Evolutionary conservation across 2,329 filamentous ascomycete genomes (phyloP).

Genomic region (Penicillium capsulatum): DNA sequence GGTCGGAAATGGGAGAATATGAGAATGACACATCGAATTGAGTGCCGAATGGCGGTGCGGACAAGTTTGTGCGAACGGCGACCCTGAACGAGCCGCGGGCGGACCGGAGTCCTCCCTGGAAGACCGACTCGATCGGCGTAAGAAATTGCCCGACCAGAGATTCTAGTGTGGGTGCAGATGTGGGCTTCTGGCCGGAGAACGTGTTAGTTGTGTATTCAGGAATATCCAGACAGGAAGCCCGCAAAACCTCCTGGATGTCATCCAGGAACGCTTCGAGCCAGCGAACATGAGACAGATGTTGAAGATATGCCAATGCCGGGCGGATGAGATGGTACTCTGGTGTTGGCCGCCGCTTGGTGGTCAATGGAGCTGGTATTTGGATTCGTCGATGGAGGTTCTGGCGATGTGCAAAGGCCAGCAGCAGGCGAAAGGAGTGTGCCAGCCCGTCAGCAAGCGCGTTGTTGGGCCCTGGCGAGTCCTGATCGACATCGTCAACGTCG

Average conservation of each 20-base stretch:
- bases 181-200: constrained; percentile 25
- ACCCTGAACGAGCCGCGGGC: constrained; percentile 37
- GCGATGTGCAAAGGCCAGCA: constrained; percentile 75
- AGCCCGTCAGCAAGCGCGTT: constrained; percentile 60
- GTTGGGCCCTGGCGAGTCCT: constrained; percentile 22
- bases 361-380: constrained; percentile 56
- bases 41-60: constrained; percentile 35
- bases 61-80: constrained; percentile 35
- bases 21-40: constrained; percentile 37
- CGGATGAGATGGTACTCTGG: constrained; percentile 57
- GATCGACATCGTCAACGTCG: constrained; percentile 44
- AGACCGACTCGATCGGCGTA: constrained; percentile 42
- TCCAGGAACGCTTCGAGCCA: constrained; percentile 34
- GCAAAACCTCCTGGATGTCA: constrained; percentile 30
- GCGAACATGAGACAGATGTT: constrained; percentile 43
- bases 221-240: constrained; percentile 30
- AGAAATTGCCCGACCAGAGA: constrained; percentile 41
- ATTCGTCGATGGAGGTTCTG: constrained; percentile 65
- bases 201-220: constrained; percentile 24
- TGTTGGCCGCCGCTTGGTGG: constrained; percentile 47
- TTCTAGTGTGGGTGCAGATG: constrained; percentile 32
- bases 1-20: constrained; percentile 28
- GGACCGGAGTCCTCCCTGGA: constrained; percentile 35
- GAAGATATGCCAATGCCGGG: constrained; percentile 53
- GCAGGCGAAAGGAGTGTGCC: constrained; percentile 64